Evolutionary conservation across 192 early-diverging fungal genomes (phyloP).

Genomic region (Coemansia sp.): DNA sequence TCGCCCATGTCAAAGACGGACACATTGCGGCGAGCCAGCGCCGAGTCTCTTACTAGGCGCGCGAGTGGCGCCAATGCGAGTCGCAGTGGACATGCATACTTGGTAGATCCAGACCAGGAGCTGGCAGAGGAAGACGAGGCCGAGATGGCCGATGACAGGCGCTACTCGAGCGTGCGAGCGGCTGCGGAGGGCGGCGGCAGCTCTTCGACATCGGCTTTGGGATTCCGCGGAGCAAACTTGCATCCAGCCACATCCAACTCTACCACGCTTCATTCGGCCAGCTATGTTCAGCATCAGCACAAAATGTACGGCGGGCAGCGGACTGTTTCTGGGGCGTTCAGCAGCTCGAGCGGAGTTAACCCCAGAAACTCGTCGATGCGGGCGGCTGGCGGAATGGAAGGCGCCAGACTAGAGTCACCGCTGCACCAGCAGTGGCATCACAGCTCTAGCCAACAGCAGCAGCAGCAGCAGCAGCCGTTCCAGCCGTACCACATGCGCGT

Average conservation of each 20-base stretch:
- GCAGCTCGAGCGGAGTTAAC: neutral
- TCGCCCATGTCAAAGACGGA: conserved; percentile 57
- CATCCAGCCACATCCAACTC: conserved; percentile 43
- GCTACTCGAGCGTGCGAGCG: neutral
- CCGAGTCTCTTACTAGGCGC: conserved; percentile 32
- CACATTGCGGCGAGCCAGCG: conserved; percentile 38
- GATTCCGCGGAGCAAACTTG: conserved; percentile 20
- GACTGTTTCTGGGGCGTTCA: neutral
- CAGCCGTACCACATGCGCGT: conserved; percentile 6
- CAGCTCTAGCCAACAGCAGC: too few species aligned
- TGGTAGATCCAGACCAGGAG: conserved; percentile 45
- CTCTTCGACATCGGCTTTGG: neutral
- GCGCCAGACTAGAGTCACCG: neutral
- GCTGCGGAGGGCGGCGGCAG: neutral
- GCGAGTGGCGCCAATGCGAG: conserved; percentile 6
- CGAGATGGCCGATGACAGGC: neutral
- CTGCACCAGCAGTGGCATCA: conserved; percentile 5
- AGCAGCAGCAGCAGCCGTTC: conserved; percentile 3
- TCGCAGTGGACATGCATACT: conserved; percentile 37
- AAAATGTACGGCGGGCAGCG: conserved; percentile 6
- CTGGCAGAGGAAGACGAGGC: conserved; percentile 1
- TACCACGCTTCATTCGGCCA: conserved; percentile 46
- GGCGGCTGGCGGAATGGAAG: neutral
- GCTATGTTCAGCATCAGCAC: conserved; percentile 29
- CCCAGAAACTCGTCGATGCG: neutral